phyloP scores from a whole-genome alignment of 352 stramenopile genomes.

The Pythium biforme region DNA sequence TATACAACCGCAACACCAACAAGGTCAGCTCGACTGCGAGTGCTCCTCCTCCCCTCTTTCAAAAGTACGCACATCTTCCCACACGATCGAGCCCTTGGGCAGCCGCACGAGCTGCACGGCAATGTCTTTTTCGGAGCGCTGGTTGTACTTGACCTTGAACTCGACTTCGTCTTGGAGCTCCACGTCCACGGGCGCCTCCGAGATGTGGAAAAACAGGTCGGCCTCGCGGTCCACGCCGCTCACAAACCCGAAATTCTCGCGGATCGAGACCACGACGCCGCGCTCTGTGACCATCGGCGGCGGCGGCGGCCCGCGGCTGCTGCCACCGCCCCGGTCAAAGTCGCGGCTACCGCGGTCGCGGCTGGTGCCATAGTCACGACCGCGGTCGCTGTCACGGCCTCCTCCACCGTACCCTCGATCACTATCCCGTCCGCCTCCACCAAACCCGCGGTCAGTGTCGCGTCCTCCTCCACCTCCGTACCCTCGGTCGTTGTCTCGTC shows the following conservation, averaged over 20 bases:
- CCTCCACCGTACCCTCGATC: slow-evolving; percentile 15
- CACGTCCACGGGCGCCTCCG: slow-evolving; percentile 65
- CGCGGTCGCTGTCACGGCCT: slow-evolving; percentile 17
- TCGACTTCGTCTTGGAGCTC: slow-evolving; percentile 73
- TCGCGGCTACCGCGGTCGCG: slow-evolving; percentile 10
- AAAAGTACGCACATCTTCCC: slow-evolving; percentile 45
- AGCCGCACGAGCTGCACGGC: slow-evolving; percentile 61
- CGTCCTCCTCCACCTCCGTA: slow-evolving; percentile 15
- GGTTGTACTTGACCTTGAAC: slow-evolving; percentile 73
- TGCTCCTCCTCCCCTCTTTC: too few species aligned
- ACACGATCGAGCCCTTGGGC: slow-evolving; percentile 72
- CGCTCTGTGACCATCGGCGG: slow-evolving; percentile 18
- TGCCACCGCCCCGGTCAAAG: slow-evolving; percentile 8
- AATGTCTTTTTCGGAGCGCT: slow-evolving; percentile 72
- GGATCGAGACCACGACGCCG: slow-evolving; percentile 29
- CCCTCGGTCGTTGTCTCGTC: slow-evolving; percentile 7
- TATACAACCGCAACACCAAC: background rate
- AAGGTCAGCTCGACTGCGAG: too few species aligned
- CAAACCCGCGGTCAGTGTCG: slow-evolving; percentile 8
- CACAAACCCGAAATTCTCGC: slow-evolving; percentile 36
- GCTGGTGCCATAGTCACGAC: slow-evolving; percentile 29
- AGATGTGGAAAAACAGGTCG: slow-evolving; percentile 84
- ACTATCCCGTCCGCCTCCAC: slow-evolving; percentile 1
- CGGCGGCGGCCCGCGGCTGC: slow-evolving; percentile 13
- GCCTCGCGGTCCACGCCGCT: slow-evolving; percentile 63